phyloP scores from a whole-genome alignment of 2,329 filamentous ascomycete genomes.

The Talaromyces albobiverticillius region DNA sequence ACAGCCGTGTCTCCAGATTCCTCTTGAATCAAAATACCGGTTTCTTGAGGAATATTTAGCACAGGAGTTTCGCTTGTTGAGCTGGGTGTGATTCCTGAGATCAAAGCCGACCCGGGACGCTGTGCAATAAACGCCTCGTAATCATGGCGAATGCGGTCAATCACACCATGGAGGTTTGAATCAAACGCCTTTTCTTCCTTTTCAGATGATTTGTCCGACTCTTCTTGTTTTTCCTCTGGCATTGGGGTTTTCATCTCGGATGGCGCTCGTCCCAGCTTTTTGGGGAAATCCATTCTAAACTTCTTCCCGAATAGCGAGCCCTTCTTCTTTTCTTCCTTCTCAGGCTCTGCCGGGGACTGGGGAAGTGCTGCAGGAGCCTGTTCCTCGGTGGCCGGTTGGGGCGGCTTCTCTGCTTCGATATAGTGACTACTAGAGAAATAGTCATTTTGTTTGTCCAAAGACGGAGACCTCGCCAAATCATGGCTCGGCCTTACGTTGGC shows the following conservation, averaged over 20 bases:
- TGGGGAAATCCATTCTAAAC: slow-evolving; percentile 73
- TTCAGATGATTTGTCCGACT: slow-evolving; percentile 52
- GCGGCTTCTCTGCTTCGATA: slow-evolving; percentile 50
- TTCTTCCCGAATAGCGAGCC: slow-evolving; percentile 74
- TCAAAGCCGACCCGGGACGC: slow-evolving; percentile 36
- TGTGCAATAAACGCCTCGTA: slow-evolving; percentile 43
- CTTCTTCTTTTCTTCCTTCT: slow-evolving; percentile 61
- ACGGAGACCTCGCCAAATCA: slow-evolving; percentile 46
- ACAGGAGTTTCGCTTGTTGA: slow-evolving; percentile 44
- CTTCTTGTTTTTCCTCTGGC: slow-evolving; percentile 69
- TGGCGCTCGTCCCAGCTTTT: slow-evolving; percentile 72
- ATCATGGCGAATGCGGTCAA: slow-evolving; percentile 45
- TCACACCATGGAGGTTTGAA: slow-evolving; percentile 44
- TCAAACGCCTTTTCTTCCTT: slow-evolving; percentile 47
- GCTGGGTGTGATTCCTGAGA: slow-evolving; percentile 42
- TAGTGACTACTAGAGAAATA: slow-evolving; percentile 68
- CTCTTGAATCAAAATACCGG: slow-evolving; percentile 63
- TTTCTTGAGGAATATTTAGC: slow-evolving; percentile 46
- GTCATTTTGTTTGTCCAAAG: slow-evolving; percentile 62
- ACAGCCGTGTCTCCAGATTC: slow-evolving; percentile 62
- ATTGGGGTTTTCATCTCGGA: slow-evolving; percentile 68
- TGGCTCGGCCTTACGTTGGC: slow-evolving; percentile 48
- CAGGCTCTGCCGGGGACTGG: slow-evolving; percentile 53
- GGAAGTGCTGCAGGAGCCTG: slow-evolving; percentile 44
- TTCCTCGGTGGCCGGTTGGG: slow-evolving; percentile 43